phyloP scores from a whole-genome alignment of 371 early-diverging fungal species.

The Cokeromyces recurvatus region DNA sequence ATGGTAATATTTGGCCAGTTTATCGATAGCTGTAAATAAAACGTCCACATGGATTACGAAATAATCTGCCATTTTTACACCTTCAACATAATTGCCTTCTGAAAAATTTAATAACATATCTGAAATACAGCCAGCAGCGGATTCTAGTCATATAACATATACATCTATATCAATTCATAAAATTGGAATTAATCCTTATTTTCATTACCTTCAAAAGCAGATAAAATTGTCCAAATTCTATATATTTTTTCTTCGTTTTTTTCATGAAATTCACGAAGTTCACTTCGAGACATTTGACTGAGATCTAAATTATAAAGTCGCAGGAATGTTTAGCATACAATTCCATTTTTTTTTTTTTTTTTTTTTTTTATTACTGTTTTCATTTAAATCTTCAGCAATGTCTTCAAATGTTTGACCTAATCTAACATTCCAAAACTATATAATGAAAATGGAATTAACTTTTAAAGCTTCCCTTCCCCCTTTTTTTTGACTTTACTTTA shows the following conservation, averaged over 20 bases:
- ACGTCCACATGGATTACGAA: constrained; percentile 93
- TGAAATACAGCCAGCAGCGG: constrained; percentile 94
- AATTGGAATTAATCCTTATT: too few species aligned
- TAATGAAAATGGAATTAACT: neutral
- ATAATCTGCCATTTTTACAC: constrained; percentile 83
- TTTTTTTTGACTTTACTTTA: constrained; percentile 55
- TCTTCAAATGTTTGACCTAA: constrained; percentile 34
- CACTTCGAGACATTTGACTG: constrained; percentile 34
- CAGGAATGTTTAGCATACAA: too few species aligned
- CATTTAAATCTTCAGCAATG: neutral
- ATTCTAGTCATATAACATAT: constrained; percentile 64
- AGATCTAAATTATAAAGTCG: constrained; percentile 10
- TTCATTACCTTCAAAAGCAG: constrained; percentile 76
- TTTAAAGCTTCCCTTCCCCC: too few species aligned
- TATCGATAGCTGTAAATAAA: constrained; percentile 87
- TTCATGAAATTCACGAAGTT: constrained; percentile 52
- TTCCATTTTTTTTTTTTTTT: too few species aligned
- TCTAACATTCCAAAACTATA: constrained; percentile 80
- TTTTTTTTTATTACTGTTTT: too few species aligned
- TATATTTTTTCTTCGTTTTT: constrained; percentile 84
- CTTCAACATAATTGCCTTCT: constrained; percentile 76
- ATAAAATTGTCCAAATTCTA: constrained; percentile 88
- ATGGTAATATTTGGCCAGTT: constrained; percentile 32
- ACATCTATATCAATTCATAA: too few species aligned
- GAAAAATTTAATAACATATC: constrained; percentile 94